Evolutionary conservation across 2,329 filamentous ascomycete species (phyloP).

Genomic region (Xylaria sp.): DNA sequence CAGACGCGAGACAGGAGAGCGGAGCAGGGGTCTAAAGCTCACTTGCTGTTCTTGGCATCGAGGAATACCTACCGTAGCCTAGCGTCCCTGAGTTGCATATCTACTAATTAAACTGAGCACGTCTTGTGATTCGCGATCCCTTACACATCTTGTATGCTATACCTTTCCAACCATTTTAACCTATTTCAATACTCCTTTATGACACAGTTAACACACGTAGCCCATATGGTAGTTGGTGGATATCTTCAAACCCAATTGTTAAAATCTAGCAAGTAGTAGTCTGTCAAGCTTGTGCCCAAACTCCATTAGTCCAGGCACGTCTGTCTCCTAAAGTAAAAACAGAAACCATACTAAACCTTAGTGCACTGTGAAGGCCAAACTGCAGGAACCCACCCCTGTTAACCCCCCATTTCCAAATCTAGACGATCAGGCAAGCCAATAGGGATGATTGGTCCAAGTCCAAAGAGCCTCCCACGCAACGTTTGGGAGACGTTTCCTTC

Average conservation of each 20-base stretch:
- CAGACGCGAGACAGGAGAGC: slow-evolving; percentile 25
- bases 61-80: slow-evolving; percentile 3
- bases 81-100: slow-evolving; percentile 8
- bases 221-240: too few relatives aligned
- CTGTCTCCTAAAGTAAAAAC: background rate
- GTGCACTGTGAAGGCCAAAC: background rate
- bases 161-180: background rate
- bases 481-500: slow-evolving; percentile 11
- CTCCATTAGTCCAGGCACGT: slow-evolving; percentile 18
- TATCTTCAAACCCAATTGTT: background rate
- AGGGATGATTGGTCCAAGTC: slow-evolving; percentile 19
- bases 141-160: slow-evolving; percentile 2
- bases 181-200: background rate
- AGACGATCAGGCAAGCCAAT: slow-evolving; percentile 18
- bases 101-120: slow-evolving; percentile 14
- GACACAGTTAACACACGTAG: too few relatives aligned
- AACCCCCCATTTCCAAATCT: slow-evolving; percentile 32
- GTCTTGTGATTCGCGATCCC: slow-evolving; percentile 4
- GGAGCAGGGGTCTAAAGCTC: slow-evolving; percentile 25
- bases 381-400: slow-evolving; percentile 26
- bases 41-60: slow-evolving; percentile 20
- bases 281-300: background rate
- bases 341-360: background rate
- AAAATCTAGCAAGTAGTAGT: background rate
- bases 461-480: slow-evolving; percentile 27